phyloP scores from a whole-genome alignment of 768 basidiomycete species.

The Boletus insuetus region DNA sequence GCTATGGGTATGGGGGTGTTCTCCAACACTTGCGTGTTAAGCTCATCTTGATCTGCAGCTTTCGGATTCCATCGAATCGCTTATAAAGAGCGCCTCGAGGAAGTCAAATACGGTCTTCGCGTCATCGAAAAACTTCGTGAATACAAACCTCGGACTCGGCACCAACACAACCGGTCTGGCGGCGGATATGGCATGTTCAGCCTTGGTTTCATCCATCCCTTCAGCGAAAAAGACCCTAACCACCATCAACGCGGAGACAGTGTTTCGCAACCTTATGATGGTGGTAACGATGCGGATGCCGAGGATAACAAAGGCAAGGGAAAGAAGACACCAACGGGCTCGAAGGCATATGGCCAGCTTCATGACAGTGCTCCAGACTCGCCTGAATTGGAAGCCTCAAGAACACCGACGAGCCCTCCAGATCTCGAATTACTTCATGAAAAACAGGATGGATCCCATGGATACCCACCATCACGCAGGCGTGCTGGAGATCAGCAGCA shows the following conservation, averaged over 20 bases:
- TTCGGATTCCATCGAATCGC: constrained; percentile 78
- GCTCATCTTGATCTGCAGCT: constrained; percentile 35
- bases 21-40: background rate
- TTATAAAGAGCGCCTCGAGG: constrained; percentile 65
- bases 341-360: background rate
- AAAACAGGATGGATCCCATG: constrained; percentile 23
- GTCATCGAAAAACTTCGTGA: constrained; percentile 67
- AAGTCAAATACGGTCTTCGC: constrained; percentile 49
- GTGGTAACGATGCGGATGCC: constrained; percentile 31
- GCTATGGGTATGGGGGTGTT: constrained; percentile 42
- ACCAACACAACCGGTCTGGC: constrained; percentile 28
- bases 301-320: constrained; percentile 32
- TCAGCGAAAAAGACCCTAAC: constrained; percentile 44
- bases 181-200: constrained; percentile 45
- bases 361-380: constrained; percentile 8
- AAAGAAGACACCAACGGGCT: constrained; percentile 19
- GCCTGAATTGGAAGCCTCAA: constrained; percentile 7
- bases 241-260: constrained; percentile 29
- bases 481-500: constrained; percentile 24
- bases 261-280: constrained; percentile 24
- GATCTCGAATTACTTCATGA: constrained; percentile 4
- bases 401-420: constrained; percentile 7
- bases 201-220: constrained; percentile 29
- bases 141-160: constrained; percentile 51
- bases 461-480: constrained; percentile 39